phyloP scores from a whole-genome alignment of 1,284 basidiomycete species.

The Ustilago cynodontis region DNA sequence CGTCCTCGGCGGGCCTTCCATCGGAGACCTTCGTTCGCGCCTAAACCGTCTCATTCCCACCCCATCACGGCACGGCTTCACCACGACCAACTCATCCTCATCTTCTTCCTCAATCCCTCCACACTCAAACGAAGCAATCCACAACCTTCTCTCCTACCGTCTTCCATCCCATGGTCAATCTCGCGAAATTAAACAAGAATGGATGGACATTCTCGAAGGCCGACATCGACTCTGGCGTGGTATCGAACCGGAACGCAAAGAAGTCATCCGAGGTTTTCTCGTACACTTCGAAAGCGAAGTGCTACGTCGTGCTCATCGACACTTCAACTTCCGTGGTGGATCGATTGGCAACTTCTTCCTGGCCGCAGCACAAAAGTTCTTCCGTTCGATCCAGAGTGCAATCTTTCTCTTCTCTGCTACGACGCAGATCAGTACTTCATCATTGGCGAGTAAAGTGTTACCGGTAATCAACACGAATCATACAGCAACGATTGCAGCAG shows the following conservation, averaged over 20 bases:
- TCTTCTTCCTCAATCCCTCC: slow-evolving; percentile 48
- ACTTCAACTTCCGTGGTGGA: slow-evolving; percentile 67
- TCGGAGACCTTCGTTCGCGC: slow-evolving; percentile 77
- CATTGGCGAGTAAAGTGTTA: slow-evolving; percentile 76
- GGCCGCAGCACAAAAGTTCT: slow-evolving; percentile 64
- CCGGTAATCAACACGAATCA: slow-evolving; percentile 95
- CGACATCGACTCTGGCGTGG: slow-evolving; percentile 84
- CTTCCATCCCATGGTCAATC: slow-evolving; percentile 79
- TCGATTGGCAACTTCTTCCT: slow-evolving; percentile 67
- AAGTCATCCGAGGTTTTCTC: slow-evolving; percentile 78
- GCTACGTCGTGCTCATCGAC: slow-evolving; percentile 78
- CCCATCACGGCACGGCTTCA: slow-evolving; percentile 72
- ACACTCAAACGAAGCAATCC: slow-evolving; percentile 74
- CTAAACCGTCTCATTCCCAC: slow-evolving; percentile 83
- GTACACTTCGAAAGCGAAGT: slow-evolving; percentile 90
- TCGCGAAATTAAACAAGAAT: slow-evolving; percentile 84
- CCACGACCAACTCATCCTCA: slow-evolving; percentile 64
- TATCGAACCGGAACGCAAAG: slow-evolving; percentile 91
- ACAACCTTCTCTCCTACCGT: slow-evolving; percentile 82
- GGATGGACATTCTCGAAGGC: slow-evolving; percentile 93
- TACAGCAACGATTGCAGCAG: slow-evolving; percentile 96
- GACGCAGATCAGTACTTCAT: slow-evolving; percentile 74
- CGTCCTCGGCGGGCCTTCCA: slow-evolving; percentile 63
- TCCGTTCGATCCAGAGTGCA: slow-evolving; percentile 77
- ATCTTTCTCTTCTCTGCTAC: slow-evolving; percentile 96